Conservation (phyloP, 805 yeast genomes). For the Suhomyces sp. region DNA sequence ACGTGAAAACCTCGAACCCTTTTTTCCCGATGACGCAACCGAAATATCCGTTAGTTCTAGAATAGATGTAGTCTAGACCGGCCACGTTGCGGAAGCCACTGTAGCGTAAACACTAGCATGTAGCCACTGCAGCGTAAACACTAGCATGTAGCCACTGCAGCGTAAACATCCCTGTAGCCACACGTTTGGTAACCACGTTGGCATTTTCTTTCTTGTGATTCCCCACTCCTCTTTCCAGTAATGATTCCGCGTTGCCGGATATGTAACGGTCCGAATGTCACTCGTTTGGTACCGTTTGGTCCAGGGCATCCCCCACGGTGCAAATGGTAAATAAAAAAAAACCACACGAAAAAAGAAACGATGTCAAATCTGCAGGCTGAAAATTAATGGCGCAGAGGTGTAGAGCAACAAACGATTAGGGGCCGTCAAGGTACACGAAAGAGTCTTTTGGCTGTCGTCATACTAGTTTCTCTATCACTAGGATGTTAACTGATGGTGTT, state of each 20-base stretch:
- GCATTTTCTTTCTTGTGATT: neutral
- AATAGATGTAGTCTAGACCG: neutral
- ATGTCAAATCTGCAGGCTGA: neutral
- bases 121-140: no score
- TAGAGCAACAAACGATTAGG: neutral
- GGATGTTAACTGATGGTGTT: no score
- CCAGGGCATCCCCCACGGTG: neutral
- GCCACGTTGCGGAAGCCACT: neutral
- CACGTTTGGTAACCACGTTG: neutral
- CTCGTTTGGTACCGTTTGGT: neutral
- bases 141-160: no score
- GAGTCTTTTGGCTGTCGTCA: no score
- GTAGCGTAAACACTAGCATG: no score
- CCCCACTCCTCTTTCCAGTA: neutral
- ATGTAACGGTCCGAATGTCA: neutral
- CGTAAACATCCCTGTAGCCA: no score
- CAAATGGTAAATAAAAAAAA: neutral
- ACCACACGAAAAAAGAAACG: neutral
- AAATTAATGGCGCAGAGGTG: neutral
- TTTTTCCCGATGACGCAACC: neutral
- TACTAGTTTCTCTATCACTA: no score
- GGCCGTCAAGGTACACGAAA: no score
- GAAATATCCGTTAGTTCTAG: neutral
- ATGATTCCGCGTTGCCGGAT: neutral
- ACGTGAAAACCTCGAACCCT: neutral